Evolutionary conservation across 163 green algal genomes (phyloP).

Genomic region (Smithsoniella earleae): DNA sequence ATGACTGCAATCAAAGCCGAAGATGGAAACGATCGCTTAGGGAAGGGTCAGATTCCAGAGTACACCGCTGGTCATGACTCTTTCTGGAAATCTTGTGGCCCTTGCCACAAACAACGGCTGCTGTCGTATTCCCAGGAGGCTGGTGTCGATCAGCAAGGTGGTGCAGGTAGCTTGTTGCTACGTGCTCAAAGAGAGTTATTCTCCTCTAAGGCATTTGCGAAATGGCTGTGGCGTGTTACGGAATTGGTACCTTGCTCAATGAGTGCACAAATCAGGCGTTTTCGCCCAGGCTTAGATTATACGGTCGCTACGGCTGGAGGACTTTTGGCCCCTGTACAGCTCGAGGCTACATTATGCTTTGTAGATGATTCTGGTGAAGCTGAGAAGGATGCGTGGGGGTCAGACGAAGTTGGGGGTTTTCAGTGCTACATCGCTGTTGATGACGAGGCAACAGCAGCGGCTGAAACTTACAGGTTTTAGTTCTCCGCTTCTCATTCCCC

Average conservation of each 20-base stretch:
- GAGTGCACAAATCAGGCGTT: conserved; percentile 54
- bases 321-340: conserved; percentile 48
- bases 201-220: conserved; percentile 44
- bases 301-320: conserved; percentile 75
- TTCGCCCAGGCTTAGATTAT: conserved; percentile 77
- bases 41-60: conserved; percentile 35
- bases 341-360: conserved; percentile 70
- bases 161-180: conserved; percentile 39
- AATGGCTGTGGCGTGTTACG: conserved; percentile 35
- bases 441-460: conserved; percentile 33
- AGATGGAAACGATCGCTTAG: conserved; percentile 46
- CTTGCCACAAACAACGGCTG: conserved; percentile 78
- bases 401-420: conserved; percentile 68
- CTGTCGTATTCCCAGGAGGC: conserved; percentile 40
- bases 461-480: conserved; percentile 43
- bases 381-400: conserved; percentile 42
- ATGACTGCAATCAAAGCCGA: conserved; percentile 32
- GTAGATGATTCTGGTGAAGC: conserved; percentile 44
- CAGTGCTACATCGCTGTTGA: conserved; percentile 78
- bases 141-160: background rate
- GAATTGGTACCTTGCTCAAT: background rate
- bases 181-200: conserved; percentile 50
- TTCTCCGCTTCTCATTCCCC: background rate
- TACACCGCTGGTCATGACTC: conserved; percentile 42
- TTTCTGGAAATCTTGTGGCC: conserved; percentile 47